These are phyloP conservation scores for Stachybotrys chartarum DNA, from an alignment of 2,329 filamentous ascomycete species.

Conservation along the genomic window DNA sequence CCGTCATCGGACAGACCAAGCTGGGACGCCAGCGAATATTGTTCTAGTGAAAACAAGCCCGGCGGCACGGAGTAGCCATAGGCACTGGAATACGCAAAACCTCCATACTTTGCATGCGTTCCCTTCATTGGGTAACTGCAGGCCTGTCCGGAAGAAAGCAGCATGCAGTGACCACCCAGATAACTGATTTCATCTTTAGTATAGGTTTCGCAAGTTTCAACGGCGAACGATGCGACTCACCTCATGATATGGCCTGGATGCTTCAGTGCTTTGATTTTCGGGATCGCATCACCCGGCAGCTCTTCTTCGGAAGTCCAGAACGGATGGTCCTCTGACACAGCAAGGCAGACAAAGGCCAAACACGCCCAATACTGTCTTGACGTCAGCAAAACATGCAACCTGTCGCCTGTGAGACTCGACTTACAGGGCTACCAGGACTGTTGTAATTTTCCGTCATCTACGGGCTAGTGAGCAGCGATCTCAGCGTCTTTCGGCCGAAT, in stretches of 20 bases:
- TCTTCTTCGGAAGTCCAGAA: conserved; percentile 70
- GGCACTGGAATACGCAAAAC: conserved; percentile 69
- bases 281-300: conserved; percentile 46
- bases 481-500: background rate
- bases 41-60: conserved; percentile 67
- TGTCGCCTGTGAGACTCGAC: conserved; percentile 8
- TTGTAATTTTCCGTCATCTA: conserved; percentile 78
- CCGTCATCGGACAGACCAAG: conserved; percentile 71
- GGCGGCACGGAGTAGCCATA: conserved; percentile 75
- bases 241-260: conserved; percentile 68
- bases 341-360: conserved; percentile 67
- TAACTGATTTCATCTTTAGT: conserved; percentile 31
- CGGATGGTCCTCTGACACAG: conserved; percentile 60
- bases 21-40: conserved; percentile 69
- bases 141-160: conserved; percentile 70
- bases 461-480: conserved; percentile 4
- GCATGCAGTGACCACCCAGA: conserved; percentile 67
- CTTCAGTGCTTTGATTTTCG: conserved; percentile 50
- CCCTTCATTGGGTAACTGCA: conserved; percentile 78
- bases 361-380: conserved; percentile 66
- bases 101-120: conserved; percentile 74
- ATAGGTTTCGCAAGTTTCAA: background rate
- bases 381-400: background rate
- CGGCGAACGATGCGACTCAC: conserved; percentile 15
- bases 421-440: conserved; percentile 58